Conservation (phyloP, 148 eudicot genomes). For the Bassia scoparia region DNA sequence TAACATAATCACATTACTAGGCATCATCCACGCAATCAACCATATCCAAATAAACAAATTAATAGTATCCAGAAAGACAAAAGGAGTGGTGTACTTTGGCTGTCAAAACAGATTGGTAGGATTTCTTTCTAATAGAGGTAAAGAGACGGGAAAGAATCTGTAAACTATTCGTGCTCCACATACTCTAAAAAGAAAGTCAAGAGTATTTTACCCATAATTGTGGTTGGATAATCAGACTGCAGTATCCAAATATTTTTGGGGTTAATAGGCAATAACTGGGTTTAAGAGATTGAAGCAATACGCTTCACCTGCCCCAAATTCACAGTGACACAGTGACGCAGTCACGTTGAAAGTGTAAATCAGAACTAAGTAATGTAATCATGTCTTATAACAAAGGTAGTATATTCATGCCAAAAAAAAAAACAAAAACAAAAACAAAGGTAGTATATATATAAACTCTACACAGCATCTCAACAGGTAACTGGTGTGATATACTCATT, state of each 20-base stretch:
- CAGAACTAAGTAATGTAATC: too few species aligned
- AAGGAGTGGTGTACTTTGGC: not conserved
- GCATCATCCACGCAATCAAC: conserved; percentile 10
- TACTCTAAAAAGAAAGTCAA: conserved; percentile 29
- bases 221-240: not conserved
- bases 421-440: not conserved
- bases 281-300: not conserved
- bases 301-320: too few species aligned
- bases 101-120: conserved; percentile 7
- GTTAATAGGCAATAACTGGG: not conserved
- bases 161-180: conserved; percentile 19
- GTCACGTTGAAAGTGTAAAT: not conserved
- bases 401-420: too few species aligned
- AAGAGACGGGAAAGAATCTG: conserved; percentile 22
- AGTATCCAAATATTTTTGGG: not conserved
- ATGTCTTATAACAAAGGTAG: not conserved
- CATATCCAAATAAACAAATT: conserved; percentile 11
- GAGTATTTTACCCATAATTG: not conserved
- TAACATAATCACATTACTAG: conserved; percentile 10
- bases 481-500: not conserved
- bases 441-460: not conserved
- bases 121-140: conserved; percentile 34
- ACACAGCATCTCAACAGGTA: not conserved
- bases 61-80: not conserved
- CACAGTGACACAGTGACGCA: too few species aligned